Evolutionary conservation across 2,329 filamentous ascomycete species (phyloP).

Genomic region (Ambrosiella beaveri): DNA sequence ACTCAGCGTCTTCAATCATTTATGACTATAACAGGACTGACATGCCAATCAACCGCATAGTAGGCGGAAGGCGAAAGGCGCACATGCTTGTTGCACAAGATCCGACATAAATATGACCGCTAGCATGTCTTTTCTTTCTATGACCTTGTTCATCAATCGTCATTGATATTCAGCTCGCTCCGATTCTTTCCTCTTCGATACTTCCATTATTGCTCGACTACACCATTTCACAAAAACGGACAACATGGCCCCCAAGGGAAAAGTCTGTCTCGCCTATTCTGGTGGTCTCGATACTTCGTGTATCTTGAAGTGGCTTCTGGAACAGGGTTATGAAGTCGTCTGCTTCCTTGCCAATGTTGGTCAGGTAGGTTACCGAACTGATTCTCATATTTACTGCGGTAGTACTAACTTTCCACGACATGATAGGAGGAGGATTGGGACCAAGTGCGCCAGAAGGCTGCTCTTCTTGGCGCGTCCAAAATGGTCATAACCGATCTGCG

Average conservation of each 20-base stretch:
- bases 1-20: constrained; percentile 2
- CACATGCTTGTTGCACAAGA: background rate
- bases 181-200: background rate
- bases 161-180: background rate
- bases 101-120: background rate
- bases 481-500: constrained; percentile 43
- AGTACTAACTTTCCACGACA: background rate
- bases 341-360: constrained; percentile 46
- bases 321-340: constrained; percentile 14
- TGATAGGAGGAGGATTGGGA: constrained; percentile 16
- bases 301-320: constrained; percentile 26
- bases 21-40: constrained; percentile 10
- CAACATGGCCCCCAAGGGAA: constrained; percentile 11
- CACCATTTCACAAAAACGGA: background rate
- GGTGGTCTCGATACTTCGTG: constrained; percentile 26
- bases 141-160: background rate
- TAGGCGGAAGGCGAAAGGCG: constrained; percentile 10
- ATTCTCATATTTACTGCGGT: background rate
- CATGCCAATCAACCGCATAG: background rate
- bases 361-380: constrained; percentile 27
- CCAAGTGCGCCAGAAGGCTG: constrained; percentile 25
- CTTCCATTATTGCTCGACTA: background rate
- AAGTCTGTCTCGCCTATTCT: constrained; percentile 13
- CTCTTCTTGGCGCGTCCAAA: constrained; percentile 18
- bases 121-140: too few relatives aligned